Percentiles rank a stretch among this genome's conserved stretches.
Evolutionary conservation across 1,284 basidiomycete species (phyloP).

Genomic region (Ganoderma sinense): DNA sequence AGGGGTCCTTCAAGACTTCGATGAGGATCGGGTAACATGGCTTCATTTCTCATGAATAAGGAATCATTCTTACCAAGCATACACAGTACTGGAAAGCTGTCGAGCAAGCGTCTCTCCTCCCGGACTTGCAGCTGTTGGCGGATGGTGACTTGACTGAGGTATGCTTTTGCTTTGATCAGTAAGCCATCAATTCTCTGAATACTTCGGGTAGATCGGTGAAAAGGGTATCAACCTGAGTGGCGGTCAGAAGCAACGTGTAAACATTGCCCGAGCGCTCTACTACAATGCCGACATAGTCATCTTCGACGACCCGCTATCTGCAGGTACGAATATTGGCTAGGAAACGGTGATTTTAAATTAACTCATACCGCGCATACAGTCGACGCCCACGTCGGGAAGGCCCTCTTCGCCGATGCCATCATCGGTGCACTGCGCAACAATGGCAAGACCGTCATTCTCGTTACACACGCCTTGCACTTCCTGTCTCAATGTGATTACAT

Average conservation of each 20-base stretch:
- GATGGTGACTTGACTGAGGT: conserved; percentile 81
- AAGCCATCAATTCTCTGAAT: conserved; percentile 4
- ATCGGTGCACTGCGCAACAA: conserved; percentile 56
- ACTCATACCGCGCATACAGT: conserved; percentile 44
- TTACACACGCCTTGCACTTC: conserved; percentile 81
- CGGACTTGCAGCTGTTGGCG: conserved; percentile 76
- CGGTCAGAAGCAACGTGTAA: conserved; percentile 70
- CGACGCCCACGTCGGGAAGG: conserved; percentile 76
- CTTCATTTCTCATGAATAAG: not conserved
- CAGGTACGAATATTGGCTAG: conserved; percentile 46
- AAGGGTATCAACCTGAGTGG: conserved; percentile 70
- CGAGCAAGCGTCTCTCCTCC: conserved; percentile 65
- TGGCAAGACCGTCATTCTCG: conserved; percentile 74
- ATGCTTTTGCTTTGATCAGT: conserved; percentile 21
- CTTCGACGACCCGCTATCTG: conserved; percentile 80
- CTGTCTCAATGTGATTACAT: conserved; percentile 73
- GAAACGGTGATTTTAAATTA: not conserved
- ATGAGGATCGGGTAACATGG: conserved; percentile 53
- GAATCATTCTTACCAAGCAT: not conserved
- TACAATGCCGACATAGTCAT: conserved; percentile 74
- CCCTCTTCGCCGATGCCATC: conserved; percentile 74
- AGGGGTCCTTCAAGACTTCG: conserved; percentile 65
- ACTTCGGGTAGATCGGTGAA: conserved; percentile 60
- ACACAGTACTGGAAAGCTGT: conserved; percentile 69
- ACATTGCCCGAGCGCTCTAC: conserved; percentile 80